Conservation (phyloP, 2,329 filamentous ascomycete species). For the Claviceps africana region DNA sequence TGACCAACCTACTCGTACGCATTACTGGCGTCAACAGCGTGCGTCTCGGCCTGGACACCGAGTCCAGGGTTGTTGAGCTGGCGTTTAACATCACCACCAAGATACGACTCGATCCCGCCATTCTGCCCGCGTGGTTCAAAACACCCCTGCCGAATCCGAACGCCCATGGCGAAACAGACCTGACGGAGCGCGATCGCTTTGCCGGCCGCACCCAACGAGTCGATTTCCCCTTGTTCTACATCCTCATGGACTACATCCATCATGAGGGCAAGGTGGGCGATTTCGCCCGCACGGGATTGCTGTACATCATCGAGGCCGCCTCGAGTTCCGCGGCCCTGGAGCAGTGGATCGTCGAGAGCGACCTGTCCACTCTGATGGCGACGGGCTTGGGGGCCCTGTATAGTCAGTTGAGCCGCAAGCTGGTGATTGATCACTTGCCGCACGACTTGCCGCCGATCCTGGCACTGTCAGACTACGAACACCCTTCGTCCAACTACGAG, state of each 20-base stretch:
- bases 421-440: conserved; percentile 64
- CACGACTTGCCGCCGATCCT: conserved; percentile 71
- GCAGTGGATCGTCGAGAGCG: conserved; percentile 94
- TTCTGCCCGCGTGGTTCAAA: conserved; percentile 85
- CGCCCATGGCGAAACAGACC: conserved; percentile 21
- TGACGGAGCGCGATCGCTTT: conserved; percentile 61
- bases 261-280: conserved; percentile 89
- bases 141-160: conserved; percentile 23
- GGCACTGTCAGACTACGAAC: conserved; percentile 76
- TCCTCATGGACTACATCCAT: conserved; percentile 92
- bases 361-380: conserved; percentile 92
- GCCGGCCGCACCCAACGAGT: conserved; percentile 75
- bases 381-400: conserved; percentile 74
- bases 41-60: conserved; percentile 63
- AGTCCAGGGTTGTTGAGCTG: conserved; percentile 80
- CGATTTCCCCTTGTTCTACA: conserved; percentile 91
- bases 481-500: conserved; percentile 53
- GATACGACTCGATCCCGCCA: conserved; percentile 76
- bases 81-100: conserved; percentile 95
- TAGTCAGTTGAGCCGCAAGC: conserved; percentile 56
- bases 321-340: conserved; percentile 71
- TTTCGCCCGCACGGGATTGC: conserved; percentile 82
- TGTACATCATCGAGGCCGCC: conserved; percentile 92
- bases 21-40: conserved; percentile 63
- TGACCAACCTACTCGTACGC: conserved; percentile 74